Base-by-base conservation (phyloP, 306 rosid species). In the Lithocarpus polystachyus region DNA sequence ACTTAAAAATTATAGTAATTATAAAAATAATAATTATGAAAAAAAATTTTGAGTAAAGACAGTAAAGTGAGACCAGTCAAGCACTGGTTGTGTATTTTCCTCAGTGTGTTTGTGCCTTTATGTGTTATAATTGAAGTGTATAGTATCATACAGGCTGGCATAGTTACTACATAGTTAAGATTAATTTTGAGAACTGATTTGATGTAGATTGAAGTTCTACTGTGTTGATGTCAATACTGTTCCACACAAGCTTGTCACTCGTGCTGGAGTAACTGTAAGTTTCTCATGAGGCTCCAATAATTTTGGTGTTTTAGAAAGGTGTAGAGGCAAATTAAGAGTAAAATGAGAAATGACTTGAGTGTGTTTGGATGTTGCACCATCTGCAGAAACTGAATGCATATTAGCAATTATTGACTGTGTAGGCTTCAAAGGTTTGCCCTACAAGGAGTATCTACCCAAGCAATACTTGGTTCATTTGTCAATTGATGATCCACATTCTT, bases 191-290 rank as follows among this genome's bases (percentile, higher is more conserved):
- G 60, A 29, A 33, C 29, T 80, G 75, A 60, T 82, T 72, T 87
- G 23, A 1, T 89, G 91, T 56, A 94, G 99, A 54, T 81, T 91
- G 89, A 83, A 6, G 77, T 94, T 94, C 92, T 89, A 89, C 77
- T 62, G 86, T 51, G 84, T 94, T 65, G 94, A 94, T 76, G 99
- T 94, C 73, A 92, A 91, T 83, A 22, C 79, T 60, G 95, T 92
- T 80, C 77, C 92, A 45, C 93, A 89, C 87, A 92, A 84, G 88
- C 95, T 94, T 64, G 92, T 94, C 69, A 80, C 91, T 71, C 92
- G 79, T 20, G 99, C 94, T 52, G 95, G 94, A 55, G 94, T 94
- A 40, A 89, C 97, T 73, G 98, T 94, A 87, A 92, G 98, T 90
- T 73, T 51, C 76, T 84, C 56, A 14, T 69, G 52, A 67, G 31